These are phyloP conservation scores for Hysterium pulicare DNA, from an alignment of 2,329 filamentous ascomycete genomes.

Conservation along the genomic window DNA sequence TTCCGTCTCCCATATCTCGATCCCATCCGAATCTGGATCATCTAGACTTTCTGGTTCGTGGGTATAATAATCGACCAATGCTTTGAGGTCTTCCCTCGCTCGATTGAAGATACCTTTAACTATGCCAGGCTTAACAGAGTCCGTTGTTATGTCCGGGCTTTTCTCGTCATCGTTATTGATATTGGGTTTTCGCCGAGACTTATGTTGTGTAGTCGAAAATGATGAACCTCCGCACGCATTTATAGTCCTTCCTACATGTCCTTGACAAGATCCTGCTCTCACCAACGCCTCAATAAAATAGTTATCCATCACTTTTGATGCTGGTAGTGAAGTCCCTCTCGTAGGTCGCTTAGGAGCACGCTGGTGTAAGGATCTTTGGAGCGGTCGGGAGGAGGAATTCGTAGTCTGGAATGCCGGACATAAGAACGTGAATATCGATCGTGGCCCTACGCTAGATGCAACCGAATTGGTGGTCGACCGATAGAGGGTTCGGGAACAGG, in stretches of 20 bases:
- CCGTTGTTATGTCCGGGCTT: slow-evolving; percentile 9
- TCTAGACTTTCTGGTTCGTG: slow-evolving; percentile 20
- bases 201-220: slow-evolving; percentile 11
- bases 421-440: slow-evolving; percentile 31
- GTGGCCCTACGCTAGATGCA: slow-evolving; percentile 43
- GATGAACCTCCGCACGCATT: slow-evolving; percentile 11
- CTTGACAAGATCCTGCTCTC: slow-evolving; percentile 50
- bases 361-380: slow-evolving; percentile 19
- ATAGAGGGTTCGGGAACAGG: slow-evolving; percentile 55
- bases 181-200: slow-evolving; percentile 17
- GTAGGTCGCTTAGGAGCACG: slow-evolving; percentile 13
- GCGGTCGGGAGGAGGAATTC: slow-evolving; percentile 2
- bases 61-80: slow-evolving; percentile 49
- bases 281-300: slow-evolving; percentile 54
- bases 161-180: slow-evolving; percentile 4
- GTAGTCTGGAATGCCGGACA: slow-evolving; percentile 17
- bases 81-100: slow-evolving; percentile 43
- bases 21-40: slow-evolving; percentile 30
- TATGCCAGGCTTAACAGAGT: slow-evolving; percentile 13
- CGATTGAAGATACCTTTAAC: slow-evolving; percentile 27
- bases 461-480: slow-evolving; percentile 49
- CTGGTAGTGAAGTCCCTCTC: slow-evolving; percentile 16
- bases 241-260: slow-evolving; percentile 42
- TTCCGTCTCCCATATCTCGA: slow-evolving; percentile 31
- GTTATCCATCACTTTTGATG: slow-evolving; percentile 44